Percentiles rank a stretch among this genome's conserved stretches.
Evolutionary conservation across 192 early-diverging fungal species (phyloP).

Genomic region (Coemansia sp.): DNA sequence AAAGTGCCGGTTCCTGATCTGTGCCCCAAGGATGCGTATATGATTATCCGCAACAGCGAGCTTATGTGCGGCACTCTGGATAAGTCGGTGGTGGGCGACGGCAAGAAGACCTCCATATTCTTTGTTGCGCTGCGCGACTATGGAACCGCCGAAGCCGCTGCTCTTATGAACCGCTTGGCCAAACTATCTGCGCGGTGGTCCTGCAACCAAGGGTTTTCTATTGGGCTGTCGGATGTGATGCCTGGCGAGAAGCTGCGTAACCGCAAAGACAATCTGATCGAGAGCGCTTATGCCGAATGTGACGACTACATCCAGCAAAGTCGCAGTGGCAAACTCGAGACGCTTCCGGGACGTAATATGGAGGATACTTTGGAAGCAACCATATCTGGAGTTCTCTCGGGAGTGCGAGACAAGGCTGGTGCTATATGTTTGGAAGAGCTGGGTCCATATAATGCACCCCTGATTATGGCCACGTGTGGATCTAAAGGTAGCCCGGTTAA

Average conservation of each 20-base stretch:
- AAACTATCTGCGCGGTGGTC: conserved; percentile 92
- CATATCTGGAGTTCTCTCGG: conserved; percentile 84
- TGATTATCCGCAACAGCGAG: conserved; percentile 92
- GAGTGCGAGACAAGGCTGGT: conserved; percentile 90
- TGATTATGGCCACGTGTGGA: conserved; percentile 98
- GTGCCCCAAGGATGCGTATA: conserved; percentile 85
- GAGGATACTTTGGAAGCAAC: conserved; percentile 85
- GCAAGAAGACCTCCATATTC: conserved; percentile 92
- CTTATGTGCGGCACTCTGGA: conserved; percentile 92
- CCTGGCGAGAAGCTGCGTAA: conserved; percentile 73
- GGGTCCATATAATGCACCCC: conserved; percentile 91
- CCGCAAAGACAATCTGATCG: conserved; percentile 77
- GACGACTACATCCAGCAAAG: conserved; percentile 75
- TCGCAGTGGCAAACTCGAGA: conserved; percentile 70
- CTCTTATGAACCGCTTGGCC: conserved; percentile 92
- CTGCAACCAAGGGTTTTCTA: conserved; percentile 93
- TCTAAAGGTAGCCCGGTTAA: conserved; percentile 98
- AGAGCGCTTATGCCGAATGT: conserved; percentile 79
- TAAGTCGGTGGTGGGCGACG: conserved; percentile 95
- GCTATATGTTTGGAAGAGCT: conserved; percentile 89
- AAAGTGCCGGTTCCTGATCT: conserved; percentile 64
- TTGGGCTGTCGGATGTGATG: conserved; percentile 96
- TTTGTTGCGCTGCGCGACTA: conserved; percentile 92
- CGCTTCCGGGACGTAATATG: conserved; percentile 79
- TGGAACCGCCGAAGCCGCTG: conserved; percentile 78